A percentile compares a stretch with the other conserved stretches of the same genome.
Conservation (phyloP, 2,329 filamentous ascomycete genomes). For the Lecanicillium sp. region DNA sequence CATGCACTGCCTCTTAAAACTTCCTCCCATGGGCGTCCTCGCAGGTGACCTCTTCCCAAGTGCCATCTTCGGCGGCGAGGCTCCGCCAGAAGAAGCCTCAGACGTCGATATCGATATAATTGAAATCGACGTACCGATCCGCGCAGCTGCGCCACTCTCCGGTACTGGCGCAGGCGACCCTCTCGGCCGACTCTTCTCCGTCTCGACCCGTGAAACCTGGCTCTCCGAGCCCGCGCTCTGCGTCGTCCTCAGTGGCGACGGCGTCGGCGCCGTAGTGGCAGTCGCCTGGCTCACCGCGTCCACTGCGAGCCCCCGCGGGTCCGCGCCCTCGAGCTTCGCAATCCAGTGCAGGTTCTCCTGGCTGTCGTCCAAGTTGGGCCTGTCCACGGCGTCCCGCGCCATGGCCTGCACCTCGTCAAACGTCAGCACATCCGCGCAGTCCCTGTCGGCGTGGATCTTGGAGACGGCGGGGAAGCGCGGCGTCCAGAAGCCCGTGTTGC, state of each 20-base stretch:
- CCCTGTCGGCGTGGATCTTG: conserved; percentile 73
- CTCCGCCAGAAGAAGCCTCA: neutral
- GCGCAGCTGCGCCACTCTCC: neutral
- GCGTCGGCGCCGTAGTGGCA: conserved; percentile 30
- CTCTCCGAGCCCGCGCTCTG: conserved; percentile 14
- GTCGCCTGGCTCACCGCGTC: conserved; percentile 43
- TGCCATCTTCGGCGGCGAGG: neutral
- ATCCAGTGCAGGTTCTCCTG: conserved; percentile 59
- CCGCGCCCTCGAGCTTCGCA: conserved; percentile 50
- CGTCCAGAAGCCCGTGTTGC: conserved; percentile 64
- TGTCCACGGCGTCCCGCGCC: conserved; percentile 50
- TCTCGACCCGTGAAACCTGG: neutral
- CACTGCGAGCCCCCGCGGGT: conserved; percentile 37
- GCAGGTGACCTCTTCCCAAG: neutral
- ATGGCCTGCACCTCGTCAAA: conserved; percentile 65
- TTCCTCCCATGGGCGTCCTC: neutral
- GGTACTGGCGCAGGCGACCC: neutral
- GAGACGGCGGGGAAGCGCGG: conserved; percentile 70
- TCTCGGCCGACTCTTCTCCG: neutral
- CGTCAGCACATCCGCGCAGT: conserved; percentile 60
- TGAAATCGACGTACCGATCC: neutral
- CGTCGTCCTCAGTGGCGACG: conserved; percentile 26
- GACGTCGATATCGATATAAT: neutral
- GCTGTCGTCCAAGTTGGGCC: conserved; percentile 46
- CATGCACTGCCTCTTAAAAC: neutral